Conservation (phyloP, 441 rosid species). For the Arabidopsis hybrid region DNA sequence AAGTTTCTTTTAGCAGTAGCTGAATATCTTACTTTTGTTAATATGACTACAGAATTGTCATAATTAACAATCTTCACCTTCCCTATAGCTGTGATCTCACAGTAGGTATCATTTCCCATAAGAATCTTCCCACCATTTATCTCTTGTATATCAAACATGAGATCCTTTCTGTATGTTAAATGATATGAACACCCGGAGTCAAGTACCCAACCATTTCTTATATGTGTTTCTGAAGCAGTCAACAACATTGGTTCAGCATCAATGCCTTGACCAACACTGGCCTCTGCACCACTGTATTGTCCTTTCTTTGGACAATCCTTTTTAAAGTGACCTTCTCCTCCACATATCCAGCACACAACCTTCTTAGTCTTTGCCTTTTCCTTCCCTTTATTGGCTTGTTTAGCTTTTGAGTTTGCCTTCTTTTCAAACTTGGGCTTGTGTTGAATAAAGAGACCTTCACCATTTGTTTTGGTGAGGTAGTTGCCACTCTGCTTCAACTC, state of each 20-base stretch:
- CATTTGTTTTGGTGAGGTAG: no score
- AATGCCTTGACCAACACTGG: not conserved
- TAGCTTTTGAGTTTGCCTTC: no score
- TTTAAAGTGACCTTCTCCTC: not conserved
- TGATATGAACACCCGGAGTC: not conserved
- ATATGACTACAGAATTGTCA: not conserved
- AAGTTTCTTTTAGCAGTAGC: not conserved
- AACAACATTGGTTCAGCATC: not conserved
- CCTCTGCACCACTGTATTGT: not conserved
- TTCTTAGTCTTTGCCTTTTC: not conserved
- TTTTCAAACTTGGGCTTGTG: no score
- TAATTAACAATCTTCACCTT: not conserved
- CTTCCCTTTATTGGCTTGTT: not conserved
- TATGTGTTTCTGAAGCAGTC: not conserved
- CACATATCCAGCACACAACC: not conserved
- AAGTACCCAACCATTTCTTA: not conserved
- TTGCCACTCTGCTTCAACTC: no score
- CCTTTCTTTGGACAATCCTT: not conserved
- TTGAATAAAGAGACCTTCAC: no score
- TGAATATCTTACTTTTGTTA: not conserved
- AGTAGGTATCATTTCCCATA: no score
- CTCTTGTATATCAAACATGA: no score
- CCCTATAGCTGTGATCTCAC: not conserved
- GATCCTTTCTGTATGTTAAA: not conserved
- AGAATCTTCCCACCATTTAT: no score